A percentile compares a stretch with the other conserved stretches of the same genome.
Evolutionary conservation across 495 filamentous ascomycete genomes (phyloP).

Genomic region (Neurospora cerealis): DNA sequence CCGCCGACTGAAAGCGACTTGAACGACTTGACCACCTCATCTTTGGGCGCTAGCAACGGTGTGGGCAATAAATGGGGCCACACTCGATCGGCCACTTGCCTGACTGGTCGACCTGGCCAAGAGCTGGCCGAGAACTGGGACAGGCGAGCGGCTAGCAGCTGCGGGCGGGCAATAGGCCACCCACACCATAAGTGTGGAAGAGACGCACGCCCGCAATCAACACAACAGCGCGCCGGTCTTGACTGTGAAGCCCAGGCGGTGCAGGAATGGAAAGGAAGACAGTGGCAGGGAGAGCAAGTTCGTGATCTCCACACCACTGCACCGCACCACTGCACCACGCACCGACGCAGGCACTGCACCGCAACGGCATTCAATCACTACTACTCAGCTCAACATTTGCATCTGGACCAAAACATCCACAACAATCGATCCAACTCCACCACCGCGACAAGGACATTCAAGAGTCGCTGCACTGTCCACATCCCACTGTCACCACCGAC

Average conservation of each 20-base stretch:
- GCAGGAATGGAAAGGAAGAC: not conserved
- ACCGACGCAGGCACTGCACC: not conserved
- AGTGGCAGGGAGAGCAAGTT: not conserved
- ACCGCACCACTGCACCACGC: not conserved
- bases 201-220: conserved; percentile 8
- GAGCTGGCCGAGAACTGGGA: not conserved
- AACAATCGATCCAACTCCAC: not conserved
- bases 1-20: not conserved
- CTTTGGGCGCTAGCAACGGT: not conserved
- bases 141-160: conserved; percentile 14
- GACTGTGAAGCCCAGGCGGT: not conserved
- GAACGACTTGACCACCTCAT: not conserved
- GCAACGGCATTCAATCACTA: not conserved
- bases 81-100: not conserved
- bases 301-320: not conserved
- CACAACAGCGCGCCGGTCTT: not conserved
- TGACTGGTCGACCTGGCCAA: not conserved
- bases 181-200: not conserved
- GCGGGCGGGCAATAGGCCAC: not conserved
- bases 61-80: not conserved
- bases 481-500: not conserved
- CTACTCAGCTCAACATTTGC: not conserved
- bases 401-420: not conserved
- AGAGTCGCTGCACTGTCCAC: not conserved
- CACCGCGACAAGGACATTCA: not conserved